Base-by-base conservation (phyloP, 495 filamentous ascomycete genomes). In the Chlorociboria aeruginascens region DNA sequence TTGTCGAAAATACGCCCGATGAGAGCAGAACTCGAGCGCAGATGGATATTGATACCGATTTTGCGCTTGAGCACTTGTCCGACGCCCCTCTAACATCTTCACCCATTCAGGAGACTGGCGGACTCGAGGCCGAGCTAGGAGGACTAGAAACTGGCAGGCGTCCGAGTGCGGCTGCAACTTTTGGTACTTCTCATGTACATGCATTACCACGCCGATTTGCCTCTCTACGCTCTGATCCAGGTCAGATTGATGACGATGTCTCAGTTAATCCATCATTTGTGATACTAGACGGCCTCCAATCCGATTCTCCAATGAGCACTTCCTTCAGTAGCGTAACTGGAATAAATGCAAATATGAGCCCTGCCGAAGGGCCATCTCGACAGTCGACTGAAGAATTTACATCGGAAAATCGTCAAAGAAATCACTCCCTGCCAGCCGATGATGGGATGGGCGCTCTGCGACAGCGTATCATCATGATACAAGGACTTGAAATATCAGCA, bases 401-500 rank as follows among this genome's bases (percentile, higher is more conserved):
- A 33, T 56, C 53, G 7, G 44, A 36, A 50, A 58, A 49, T 48
- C 52, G 51, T 40, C 48, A 49, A 12, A 56, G 50, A 38, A 49
- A 44, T 34, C 43, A 45, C 7, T 59, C 69, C 16, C 67, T 98
- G 41, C 93, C 92, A 0, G 92, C 82, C 55, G 87, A 99, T 63
- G 92, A 99, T 71, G 92, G 92, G 30, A 95, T 94, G 85, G 71
- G 78, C 7, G 63, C 66, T 44, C 64, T 97, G 48, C 71, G 92
- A 46, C 74, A 69, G 50, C 81, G 79, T 62, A 90, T 99, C 50
- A 73, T 85, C 34, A 74, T 73, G 31, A 89, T 99, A 47, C 79
- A 86, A 49, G 64, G 74, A 12, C 69, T 77, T 52, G 69, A 77
- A 8, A 67, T 83, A 20, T 63, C 78, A n/a, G 78, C 76, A 47